Conservation (phyloP, 208 protist genomes). For the Paratrypanosoma confusum region DNA sequence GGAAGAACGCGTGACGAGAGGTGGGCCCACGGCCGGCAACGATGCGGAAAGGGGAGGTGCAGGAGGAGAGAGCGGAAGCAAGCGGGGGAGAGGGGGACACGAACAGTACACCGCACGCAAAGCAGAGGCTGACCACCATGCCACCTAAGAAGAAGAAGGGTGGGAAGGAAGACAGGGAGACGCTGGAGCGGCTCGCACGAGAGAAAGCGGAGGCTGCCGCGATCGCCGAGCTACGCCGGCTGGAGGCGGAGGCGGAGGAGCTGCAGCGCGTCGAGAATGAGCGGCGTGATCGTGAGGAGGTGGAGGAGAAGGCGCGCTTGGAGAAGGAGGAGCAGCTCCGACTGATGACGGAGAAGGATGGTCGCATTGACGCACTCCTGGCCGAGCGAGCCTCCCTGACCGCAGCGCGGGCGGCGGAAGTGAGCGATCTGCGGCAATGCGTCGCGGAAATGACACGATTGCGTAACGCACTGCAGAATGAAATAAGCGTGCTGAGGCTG, state of each 20-base stretch:
- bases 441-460: slow-evolving; percentile 37
- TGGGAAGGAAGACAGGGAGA: slow-evolving; percentile 10
- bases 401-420: slow-evolving; percentile 22
- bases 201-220: slow-evolving; percentile 32
- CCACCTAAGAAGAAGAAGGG: slow-evolving; percentile 29
- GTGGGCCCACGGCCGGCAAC: no score
- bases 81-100: no score
- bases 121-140: no score
- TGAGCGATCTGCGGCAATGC: slow-evolving; percentile 25
- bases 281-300: slow-evolving; percentile 50
- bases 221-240: slow-evolving; percentile 34
- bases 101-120: no score
- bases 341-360: slow-evolving; percentile 42
- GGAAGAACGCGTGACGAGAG: no score
- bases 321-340: slow-evolving; percentile 54
- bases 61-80: no score
- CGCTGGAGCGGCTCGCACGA: slow-evolving; percentile 2
- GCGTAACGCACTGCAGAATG: slow-evolving; percentile 59
- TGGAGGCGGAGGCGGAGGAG: slow-evolving; percentile 60
- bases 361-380: slow-evolving; percentile 38
- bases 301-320: slow-evolving; percentile 52
- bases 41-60: no score
- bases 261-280: slow-evolving; percentile 58
- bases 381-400: slow-evolving; percentile 30
- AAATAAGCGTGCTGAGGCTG: slow-evolving; percentile 32